Evolutionary conservation across 2,329 filamentous ascomycete species (phyloP), one percentile per base, ranked within the genome.

Genomic region (Colletotrichum navitas): DNA sequence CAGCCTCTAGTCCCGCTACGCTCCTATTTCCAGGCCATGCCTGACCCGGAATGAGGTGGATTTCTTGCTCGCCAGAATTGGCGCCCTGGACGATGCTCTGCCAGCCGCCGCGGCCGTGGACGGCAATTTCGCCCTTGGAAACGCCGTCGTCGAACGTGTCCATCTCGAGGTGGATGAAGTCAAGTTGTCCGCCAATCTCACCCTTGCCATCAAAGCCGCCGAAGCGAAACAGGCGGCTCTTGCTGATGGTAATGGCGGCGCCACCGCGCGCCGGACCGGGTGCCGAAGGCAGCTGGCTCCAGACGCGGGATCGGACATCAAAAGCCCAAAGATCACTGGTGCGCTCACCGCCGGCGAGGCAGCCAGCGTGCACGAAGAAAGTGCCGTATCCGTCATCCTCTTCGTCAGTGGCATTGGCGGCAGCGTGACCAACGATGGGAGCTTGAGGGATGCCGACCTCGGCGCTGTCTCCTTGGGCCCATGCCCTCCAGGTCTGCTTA

Each of bases 291-390:
- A 93, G 85, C 76, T 91, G 85, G 49, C 85, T 89, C 94, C 94
- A 97, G 2, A 85, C 84, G 64, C 85, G 83, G 10, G 85, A 85
- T 59, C 83, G 83, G 32, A 95, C 81, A 77, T 92, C 90, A 78
- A 97, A 97, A 0, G 89, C 89, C 94, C 94, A 97, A 7, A 95
- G 81, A 78, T 97, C 94, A 14, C 85, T 83, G 49, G 84, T 83
- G 3, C 93, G 84, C 3, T 90, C 84, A 14, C 90, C 92, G 36
- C 83, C 86, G 7, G 88, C 86, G 0, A 93, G 86, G 76, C 91
- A 93, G 4, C 94, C 94, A 5, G 92, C 93, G 79, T 97, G 94
- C 41, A 97, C 79, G 78, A 93, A 91, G 56, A 97, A 84, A 0
- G 89, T 93, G 26, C 91, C 90, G 66, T 89, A 88, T 5, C 91